A percentile compares a stretch with the other conserved stretches of the same genome.
Conservation (phyloP, 768 basidiomycete species). For the Leucocoprinus leucothites region DNA sequence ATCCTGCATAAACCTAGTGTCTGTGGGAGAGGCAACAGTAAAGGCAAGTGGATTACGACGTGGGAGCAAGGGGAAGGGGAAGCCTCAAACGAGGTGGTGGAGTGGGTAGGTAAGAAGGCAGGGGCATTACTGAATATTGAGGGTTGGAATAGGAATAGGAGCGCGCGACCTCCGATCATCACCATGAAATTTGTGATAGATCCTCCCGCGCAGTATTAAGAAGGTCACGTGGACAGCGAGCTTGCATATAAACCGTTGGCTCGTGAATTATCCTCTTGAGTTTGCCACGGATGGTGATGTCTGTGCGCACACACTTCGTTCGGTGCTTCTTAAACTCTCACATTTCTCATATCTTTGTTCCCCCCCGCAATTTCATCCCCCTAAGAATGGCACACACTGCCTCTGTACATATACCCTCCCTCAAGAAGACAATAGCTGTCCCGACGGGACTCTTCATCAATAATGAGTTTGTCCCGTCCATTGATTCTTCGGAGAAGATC, state of each 20-base stretch:
- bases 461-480: conserved; percentile 81
- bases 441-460: conserved; percentile 90
- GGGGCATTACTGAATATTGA: too few relatives aligned
- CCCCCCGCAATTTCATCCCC: not conserved
- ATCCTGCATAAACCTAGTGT: not conserved
- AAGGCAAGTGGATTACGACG: too few relatives aligned
- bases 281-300: not conserved
- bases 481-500: conserved; percentile 63
- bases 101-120: too few relatives aligned
- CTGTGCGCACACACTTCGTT: conserved; percentile 5
- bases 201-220: too few relatives aligned
- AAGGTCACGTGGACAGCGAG: not conserved
- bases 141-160: too few relatives aligned
- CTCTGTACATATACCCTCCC: conserved; percentile 36
- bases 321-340: conserved; percentile 9
- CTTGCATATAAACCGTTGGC: not conserved
- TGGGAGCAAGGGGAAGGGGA: too few relatives aligned
- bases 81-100: too few relatives aligned
- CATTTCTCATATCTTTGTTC: not conserved
- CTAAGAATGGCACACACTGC: conserved; percentile 46
- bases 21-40: too few relatives aligned
- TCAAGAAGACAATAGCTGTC: conserved; percentile 52
- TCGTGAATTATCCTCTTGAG: too few relatives aligned
- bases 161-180: too few relatives aligned
- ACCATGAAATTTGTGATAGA: too few relatives aligned